Evolutionary conservation across 2,329 filamentous ascomycete species (phyloP).

Genomic region (Colletotrichum endophyticum): DNA sequence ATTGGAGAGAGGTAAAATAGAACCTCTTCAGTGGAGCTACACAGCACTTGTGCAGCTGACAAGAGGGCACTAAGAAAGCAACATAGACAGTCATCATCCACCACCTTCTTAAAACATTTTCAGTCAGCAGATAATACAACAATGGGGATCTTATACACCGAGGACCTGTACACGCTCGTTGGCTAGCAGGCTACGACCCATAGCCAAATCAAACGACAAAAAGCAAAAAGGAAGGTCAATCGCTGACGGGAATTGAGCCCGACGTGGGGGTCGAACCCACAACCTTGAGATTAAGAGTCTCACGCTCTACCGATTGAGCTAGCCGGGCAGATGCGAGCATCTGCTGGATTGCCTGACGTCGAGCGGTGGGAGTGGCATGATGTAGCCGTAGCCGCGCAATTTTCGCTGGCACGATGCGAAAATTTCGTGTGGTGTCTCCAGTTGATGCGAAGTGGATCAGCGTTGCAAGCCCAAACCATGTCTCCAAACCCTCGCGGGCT

Average conservation of each 20-base stretch:
- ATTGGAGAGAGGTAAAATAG: too few relatives aligned
- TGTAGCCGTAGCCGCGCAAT: background rate
- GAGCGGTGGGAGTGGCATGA: background rate
- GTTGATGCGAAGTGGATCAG: background rate
- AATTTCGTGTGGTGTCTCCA: background rate
- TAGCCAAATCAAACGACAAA: background rate
- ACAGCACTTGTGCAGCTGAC: too few relatives aligned
- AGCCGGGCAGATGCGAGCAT: conserved; percentile 47
- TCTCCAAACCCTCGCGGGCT: background rate
- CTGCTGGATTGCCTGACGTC: background rate
- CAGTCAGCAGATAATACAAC: too few relatives aligned
- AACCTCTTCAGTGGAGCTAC: too few relatives aligned
- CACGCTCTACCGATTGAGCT: conserved; percentile 77
- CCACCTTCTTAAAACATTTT: too few relatives aligned
- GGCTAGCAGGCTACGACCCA: background rate
- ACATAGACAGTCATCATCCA: too few relatives aligned
- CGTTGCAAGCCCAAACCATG: background rate
- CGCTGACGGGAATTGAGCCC: conserved; percentile 27
- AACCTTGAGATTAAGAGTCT: conserved; percentile 60
- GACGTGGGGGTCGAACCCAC: conserved; percentile 27
- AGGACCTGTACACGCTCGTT: too few relatives aligned
- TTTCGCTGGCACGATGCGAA: background rate
- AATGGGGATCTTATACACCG: too few relatives aligned
- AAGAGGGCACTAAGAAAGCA: too few relatives aligned
- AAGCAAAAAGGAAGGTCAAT: background rate